These are phyloP conservation scores for Lunularia cruciata DNA, from an alignment of 225 moss, liverwort and hornwort genomes.

Conservation along the genomic window DNA sequence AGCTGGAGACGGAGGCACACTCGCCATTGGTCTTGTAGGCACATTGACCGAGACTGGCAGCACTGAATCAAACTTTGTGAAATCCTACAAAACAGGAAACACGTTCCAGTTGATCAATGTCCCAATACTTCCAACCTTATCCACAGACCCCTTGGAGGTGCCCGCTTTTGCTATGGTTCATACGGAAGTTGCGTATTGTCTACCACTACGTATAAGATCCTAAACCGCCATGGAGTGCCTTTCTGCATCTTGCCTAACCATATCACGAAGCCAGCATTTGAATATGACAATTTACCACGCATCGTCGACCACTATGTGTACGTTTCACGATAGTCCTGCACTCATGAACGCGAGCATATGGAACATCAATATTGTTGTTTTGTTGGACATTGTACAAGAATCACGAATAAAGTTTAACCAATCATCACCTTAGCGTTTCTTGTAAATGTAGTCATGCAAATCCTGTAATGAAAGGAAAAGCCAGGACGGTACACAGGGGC, in stretches of 20 bases:
- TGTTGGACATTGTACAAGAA: background rate
- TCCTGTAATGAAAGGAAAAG: too few species aligned
- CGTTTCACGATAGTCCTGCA: constrained; percentile 47
- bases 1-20: constrained; percentile 58
- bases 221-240: too few species aligned
- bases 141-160: background rate
- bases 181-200: too few species aligned
- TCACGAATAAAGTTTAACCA: background rate
- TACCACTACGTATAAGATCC: too few species aligned
- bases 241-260: too few species aligned
- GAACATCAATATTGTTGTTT: too few species aligned
- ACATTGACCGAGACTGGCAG: constrained; percentile 57
- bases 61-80: constrained; percentile 76
- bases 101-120: background rate
- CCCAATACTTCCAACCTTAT: background rate
- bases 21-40: constrained; percentile 49
- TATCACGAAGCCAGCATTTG: too few species aligned
- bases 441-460: too few species aligned
- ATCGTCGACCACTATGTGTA: constrained; percentile 41
- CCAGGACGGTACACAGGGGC: too few species aligned
- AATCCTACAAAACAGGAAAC: constrained; percentile 41
- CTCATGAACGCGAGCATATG: background rate
- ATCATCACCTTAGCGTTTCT: background rate
- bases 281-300: constrained; percentile 35
- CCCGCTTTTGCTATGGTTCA: too few species aligned